phyloP scores from a whole-genome alignment of 2,329 filamentous ascomycete species.

The Fusarium circinatum region DNA sequence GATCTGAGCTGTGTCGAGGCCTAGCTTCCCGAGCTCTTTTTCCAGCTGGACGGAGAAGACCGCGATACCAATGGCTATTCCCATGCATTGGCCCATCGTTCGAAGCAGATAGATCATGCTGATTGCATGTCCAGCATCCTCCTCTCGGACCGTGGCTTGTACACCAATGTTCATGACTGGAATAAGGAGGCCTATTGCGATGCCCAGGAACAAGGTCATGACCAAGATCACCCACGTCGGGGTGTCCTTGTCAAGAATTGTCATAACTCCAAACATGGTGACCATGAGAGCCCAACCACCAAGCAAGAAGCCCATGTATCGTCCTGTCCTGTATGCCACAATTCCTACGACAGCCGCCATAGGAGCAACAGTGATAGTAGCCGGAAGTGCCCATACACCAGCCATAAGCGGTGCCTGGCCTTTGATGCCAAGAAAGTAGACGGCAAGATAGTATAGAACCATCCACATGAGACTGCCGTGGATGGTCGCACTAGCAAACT shows the following conservation, averaged over 20 bases:
- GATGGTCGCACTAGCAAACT: slow-evolving; percentile 34
- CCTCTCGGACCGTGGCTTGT: slow-evolving; percentile 59
- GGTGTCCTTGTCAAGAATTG: slow-evolving; percentile 59
- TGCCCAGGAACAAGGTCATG: slow-evolving; percentile 67
- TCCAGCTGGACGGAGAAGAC: slow-evolving; percentile 41
- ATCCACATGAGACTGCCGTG: slow-evolving; percentile 45
- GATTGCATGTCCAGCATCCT: slow-evolving; percentile 38
- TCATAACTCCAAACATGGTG: slow-evolving; percentile 66
- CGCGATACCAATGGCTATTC: slow-evolving; percentile 41
- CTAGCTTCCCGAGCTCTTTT: slow-evolving; percentile 18
- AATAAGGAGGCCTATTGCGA: slow-evolving; percentile 73
- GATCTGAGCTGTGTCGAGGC: slow-evolving; percentile 18
- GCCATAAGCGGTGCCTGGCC: slow-evolving; percentile 35
- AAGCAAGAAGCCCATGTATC: slow-evolving; percentile 70
- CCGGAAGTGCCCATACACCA: slow-evolving; percentile 64
- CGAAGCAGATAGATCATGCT: slow-evolving; percentile 43
- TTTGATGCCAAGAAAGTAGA: slow-evolving; percentile 43
- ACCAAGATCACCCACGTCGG: slow-evolving; percentile 66
- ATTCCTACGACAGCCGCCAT: slow-evolving; percentile 66
- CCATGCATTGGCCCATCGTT: slow-evolving; percentile 43
- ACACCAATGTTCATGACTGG: slow-evolving; percentile 71
- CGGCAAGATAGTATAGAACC: slow-evolving; percentile 44
- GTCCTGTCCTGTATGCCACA: slow-evolving; percentile 63
- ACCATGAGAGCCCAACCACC: slow-evolving; percentile 69
- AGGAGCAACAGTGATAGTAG: slow-evolving; percentile 72